Evolutionary conservation across 305 asterid genomes (phyloP).

Genomic region (Vinca major): DNA sequence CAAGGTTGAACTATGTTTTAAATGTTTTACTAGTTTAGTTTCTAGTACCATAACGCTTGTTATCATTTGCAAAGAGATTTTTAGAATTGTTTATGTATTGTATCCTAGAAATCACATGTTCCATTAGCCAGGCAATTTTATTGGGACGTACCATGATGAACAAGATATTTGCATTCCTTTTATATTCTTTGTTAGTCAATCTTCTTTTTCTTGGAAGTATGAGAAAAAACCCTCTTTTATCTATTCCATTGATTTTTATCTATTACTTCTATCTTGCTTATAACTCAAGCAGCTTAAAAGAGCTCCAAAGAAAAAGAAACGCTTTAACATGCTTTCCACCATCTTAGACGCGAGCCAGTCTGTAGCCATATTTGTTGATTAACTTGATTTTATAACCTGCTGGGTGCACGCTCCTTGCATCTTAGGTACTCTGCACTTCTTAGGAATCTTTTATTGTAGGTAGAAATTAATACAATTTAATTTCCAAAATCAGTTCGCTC

Average conservation of each 20-base stretch:
- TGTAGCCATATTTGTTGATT: neutral
- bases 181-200: neutral
- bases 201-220: neutral
- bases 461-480: neutral
- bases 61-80: neutral
- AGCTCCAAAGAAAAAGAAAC: neutral
- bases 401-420: neutral
- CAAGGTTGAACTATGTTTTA: neutral
- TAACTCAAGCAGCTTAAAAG: neutral
- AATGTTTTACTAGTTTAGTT: too few relatives aligned
- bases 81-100: neutral
- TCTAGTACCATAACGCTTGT: neutral
- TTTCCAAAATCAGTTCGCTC: neutral
- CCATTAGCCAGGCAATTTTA: neutral
- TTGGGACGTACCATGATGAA: neutral
- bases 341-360: neutral
- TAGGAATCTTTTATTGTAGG: conserved; percentile 2
- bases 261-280: neutral
- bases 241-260: neutral
- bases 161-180: neutral
- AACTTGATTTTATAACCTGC: neutral
- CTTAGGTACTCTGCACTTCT: neutral
- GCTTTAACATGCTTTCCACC: neutral
- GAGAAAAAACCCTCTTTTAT: too few relatives aligned
- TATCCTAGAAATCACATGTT: neutral